phyloP scores from a whole-genome alignment of 371 early-diverging fungal genomes.

The Apophysomyces sp. region DNA sequence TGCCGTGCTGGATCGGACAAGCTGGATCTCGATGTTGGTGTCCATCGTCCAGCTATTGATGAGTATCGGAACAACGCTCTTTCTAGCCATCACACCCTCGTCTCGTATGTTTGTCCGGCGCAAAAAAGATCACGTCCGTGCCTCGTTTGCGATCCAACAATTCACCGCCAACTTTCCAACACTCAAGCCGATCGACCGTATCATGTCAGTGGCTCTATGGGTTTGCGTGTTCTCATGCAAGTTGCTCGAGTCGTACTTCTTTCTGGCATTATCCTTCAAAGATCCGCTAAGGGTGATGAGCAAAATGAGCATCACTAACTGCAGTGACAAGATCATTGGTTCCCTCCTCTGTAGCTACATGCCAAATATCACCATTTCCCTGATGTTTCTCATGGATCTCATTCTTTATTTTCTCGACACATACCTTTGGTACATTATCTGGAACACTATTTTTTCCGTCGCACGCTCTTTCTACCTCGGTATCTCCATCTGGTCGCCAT shows the following conservation, averaged over 20 bases:
- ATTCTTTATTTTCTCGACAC: constrained; percentile 88
- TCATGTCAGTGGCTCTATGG: constrained; percentile 81
- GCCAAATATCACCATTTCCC: constrained; percentile 69
- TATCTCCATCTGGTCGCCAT: constrained; percentile 85
- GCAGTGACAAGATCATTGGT: constrained; percentile 53
- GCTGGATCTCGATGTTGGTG: constrained; percentile 53
- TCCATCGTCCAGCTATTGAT: constrained; percentile 66
- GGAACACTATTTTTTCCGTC: constrained; percentile 82
- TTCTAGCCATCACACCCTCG: constrained; percentile 69
- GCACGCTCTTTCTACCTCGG: constrained; percentile 80
- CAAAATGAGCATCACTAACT: constrained; percentile 55
- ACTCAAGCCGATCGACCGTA: constrained; percentile 70
- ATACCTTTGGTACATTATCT: constrained; percentile 91
- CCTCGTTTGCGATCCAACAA: constrained; percentile 61
- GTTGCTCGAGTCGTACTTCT: constrained; percentile 82
- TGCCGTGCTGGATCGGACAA: constrained; percentile 47
- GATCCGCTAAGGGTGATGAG: constrained; percentile 77
- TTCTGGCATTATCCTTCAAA: constrained; percentile 80
- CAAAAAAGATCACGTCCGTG: constrained; percentile 29
- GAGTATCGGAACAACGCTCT: constrained; percentile 65
- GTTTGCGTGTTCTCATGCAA: constrained; percentile 75
- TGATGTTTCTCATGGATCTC: constrained; percentile 80
- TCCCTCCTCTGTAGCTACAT: constrained; percentile 63
- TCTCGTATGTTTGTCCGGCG: constrained; percentile 64
- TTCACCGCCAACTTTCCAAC: constrained; percentile 84